These are phyloP conservation scores for Nymphaea colorata DNA, from an alignment of 164 flowering plant species.

Conservation along the genomic window DNA sequence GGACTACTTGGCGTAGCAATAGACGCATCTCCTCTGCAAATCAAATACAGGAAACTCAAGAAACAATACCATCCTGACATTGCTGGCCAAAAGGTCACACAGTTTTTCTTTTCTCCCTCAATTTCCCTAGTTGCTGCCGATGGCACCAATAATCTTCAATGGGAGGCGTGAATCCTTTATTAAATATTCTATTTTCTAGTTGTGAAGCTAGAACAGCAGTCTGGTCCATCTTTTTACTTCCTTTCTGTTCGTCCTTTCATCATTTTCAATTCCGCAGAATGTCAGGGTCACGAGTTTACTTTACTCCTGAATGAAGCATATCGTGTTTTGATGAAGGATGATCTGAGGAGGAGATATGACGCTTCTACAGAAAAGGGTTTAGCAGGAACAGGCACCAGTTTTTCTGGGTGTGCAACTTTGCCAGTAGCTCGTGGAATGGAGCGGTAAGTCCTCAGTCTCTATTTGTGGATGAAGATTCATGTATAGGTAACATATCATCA, in stretches of 20 bases:
- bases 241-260: too few species aligned
- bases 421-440: slow-evolving; percentile 49
- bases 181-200: not conserved
- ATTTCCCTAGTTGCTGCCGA: not conserved
- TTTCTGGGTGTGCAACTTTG: slow-evolving; percentile 11
- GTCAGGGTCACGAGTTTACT: slow-evolving; percentile 56
- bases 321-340: slow-evolving; percentile 39
- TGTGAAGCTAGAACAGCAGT: not conserved
- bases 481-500: slow-evolving; percentile 30
- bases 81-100: slow-evolving; percentile 40
- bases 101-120: not conserved
- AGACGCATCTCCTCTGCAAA: slow-evolving; percentile 31
- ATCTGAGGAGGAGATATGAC: slow-evolving; percentile 51
- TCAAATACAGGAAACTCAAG: slow-evolving; percentile 55
- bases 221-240: too few species aligned
- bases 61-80: slow-evolving; percentile 71
- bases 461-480: slow-evolving; percentile 60
- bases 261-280: not conserved
- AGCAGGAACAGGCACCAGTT: slow-evolving; percentile 11
- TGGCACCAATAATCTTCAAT: too few species aligned
- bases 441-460: slow-evolving; percentile 50
- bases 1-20: slow-evolving; percentile 52
- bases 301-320: slow-evolving; percentile 57
- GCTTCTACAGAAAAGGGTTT: slow-evolving; percentile 24
- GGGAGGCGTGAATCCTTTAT: too few species aligned